These are phyloP conservation scores for Nicotiana knightiana DNA, from an alignment of 257 asterid species.

Conservation along the genomic window DNA sequence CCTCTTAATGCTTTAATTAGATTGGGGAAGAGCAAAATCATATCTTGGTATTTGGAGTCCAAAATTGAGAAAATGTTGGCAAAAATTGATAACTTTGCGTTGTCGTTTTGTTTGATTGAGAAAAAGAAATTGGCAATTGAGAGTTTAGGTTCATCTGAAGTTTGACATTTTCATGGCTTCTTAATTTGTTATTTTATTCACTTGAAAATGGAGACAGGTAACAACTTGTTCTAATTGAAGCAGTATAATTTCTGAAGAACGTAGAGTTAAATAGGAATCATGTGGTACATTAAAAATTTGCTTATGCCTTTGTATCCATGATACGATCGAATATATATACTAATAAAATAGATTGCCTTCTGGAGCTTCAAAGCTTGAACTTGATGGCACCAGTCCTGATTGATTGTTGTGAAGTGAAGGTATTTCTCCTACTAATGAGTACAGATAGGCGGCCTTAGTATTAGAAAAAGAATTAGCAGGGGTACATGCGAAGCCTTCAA, in stretches of 20 bases:
- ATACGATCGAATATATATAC: not conserved
- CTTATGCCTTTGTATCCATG: not conserved
- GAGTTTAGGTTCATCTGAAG: not conserved
- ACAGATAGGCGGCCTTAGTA: too few species aligned
- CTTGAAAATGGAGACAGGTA: not conserved
- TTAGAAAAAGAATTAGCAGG: too few species aligned
- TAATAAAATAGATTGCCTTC: not conserved
- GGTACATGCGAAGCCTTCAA: too few species aligned
- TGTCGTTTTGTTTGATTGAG: not conserved
- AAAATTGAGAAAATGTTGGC: too few species aligned
- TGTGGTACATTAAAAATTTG: not conserved
- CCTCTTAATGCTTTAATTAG: too few species aligned
- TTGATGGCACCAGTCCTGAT: too few species aligned
- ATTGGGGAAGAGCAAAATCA: too few species aligned
- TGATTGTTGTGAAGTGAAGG: too few species aligned
- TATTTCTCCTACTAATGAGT: too few species aligned
- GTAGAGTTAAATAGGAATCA: too few species aligned
- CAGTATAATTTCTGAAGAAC: not conserved
- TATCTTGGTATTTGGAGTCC: too few species aligned
- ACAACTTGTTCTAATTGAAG: not conserved
- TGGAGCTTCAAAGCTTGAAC: too few species aligned
- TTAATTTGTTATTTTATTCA: not conserved
- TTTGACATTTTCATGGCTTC: not conserved
- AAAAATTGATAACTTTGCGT: not conserved
- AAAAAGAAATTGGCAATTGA: not conserved